phyloP scores from a whole-genome alignment of 768 basidiomycete genomes.

The Cytidiella melzeri region DNA sequence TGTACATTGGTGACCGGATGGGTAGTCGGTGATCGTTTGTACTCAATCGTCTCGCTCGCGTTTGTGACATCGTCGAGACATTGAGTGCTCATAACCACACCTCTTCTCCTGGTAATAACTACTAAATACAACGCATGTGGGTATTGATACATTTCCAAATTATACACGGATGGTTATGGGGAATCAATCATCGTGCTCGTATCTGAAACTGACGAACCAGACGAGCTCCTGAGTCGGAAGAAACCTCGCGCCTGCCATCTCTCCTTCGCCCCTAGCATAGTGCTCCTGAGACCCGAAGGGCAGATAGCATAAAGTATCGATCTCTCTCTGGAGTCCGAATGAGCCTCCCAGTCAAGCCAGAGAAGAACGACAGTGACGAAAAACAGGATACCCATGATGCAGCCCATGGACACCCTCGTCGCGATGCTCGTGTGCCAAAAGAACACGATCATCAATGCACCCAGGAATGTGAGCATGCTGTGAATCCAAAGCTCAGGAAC shows the following conservation, averaged over 20 bases:
- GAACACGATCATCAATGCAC: slow-evolving; percentile 10
- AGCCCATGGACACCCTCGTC: slow-evolving; percentile 7
- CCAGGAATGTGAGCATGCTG: slow-evolving; percentile 14
- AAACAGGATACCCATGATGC: not conserved
- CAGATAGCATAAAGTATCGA: not conserved
- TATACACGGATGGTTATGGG: no score
- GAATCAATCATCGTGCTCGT: not conserved
- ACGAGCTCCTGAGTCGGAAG: not conserved
- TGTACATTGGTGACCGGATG: slow-evolving; percentile 84
- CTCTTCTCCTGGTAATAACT: no score
- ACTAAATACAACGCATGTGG: no score
- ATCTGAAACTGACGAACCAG: not conserved
- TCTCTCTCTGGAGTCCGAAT: not conserved
- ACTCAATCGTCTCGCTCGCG: slow-evolving; percentile 73
- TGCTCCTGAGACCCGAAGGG: not conserved
- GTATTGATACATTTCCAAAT: no score
- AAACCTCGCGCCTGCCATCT: not conserved
- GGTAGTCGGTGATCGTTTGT: slow-evolving; percentile 81
- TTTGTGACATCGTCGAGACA: no score
- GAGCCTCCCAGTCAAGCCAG: slow-evolving; percentile 7
- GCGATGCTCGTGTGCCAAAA: slow-evolving; percentile 4
- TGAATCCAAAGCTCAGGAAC: not conserved
- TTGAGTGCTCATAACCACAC: no score
- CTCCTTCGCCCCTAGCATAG: not conserved
- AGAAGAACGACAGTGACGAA: slow-evolving; percentile 1